Percentiles rank a stretch among this genome's conserved stretches.
Evolutionary conservation across 2,329 filamentous ascomycete genomes (phyloP).

Genomic region (Alternaria infectoria): DNA sequence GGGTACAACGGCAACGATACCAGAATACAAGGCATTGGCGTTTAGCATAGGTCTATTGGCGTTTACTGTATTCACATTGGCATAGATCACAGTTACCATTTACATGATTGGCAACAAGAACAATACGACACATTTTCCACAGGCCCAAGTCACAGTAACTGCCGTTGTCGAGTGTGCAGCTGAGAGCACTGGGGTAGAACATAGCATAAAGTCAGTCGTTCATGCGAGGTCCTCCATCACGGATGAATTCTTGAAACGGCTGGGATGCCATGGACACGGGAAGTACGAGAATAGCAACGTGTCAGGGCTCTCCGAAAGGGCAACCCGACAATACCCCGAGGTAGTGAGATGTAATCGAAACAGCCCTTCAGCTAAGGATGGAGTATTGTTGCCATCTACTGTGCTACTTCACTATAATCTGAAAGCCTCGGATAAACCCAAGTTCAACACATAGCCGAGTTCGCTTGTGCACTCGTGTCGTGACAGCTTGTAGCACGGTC

Average conservation of each 20-base stretch:
- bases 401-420: background rate
- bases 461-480: background rate
- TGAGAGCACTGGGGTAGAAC: background rate
- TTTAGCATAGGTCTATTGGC: constrained; percentile 2
- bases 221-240: constrained; percentile 5
- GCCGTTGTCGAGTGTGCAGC: background rate
- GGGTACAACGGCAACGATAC: constrained; percentile 2
- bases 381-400: background rate
- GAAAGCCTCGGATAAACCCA: background rate
- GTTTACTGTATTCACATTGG: background rate
- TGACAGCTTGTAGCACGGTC: background rate
- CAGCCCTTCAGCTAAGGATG: background rate
- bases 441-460: background rate
- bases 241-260: constrained; percentile 3
- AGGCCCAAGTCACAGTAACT: background rate
- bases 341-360: background rate
- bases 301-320: background rate
- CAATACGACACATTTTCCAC: background rate
- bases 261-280: background rate
- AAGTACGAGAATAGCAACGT: constrained; percentile 2
- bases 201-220: constrained; percentile 7
- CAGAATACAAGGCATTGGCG: background rate
- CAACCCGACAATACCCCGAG: background rate
- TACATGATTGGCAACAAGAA: background rate
- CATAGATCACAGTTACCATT: background rate